Conservation (phyloP, 2,329 filamentous ascomycete species). For the Fusarium sp. region DNA sequence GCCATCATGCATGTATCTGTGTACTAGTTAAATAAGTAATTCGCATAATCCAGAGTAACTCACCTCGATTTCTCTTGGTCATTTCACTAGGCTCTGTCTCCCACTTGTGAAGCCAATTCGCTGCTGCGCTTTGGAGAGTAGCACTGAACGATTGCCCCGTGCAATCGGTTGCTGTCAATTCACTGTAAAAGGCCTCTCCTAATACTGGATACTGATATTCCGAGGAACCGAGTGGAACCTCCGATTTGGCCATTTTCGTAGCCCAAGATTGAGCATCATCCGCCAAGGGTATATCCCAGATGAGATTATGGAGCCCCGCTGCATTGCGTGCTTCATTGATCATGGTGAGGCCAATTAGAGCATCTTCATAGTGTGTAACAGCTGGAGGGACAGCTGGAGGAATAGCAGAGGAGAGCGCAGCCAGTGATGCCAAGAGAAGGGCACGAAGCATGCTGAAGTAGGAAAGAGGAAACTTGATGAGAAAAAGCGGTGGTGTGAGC, state of each 20-base stretch:
- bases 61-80: background rate
- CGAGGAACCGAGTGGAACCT: background rate
- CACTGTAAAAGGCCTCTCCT: background rate
- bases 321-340: conserved; percentile 45
- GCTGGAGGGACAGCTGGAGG: conserved; percentile 28
- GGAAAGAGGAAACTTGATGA: background rate
- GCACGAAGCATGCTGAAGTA: conserved; percentile 18
- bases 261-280: background rate
- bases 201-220: background rate
- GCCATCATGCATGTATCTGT: background rate
- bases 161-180: background rate
- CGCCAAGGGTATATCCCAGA: background rate
- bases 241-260: background rate
- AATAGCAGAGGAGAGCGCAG: conserved; percentile 28
- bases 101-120: conserved; percentile 48
- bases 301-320: background rate
- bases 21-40: background rate
- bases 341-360: conserved; percentile 43
- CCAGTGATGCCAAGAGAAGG: conserved; percentile 16
- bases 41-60: background rate
- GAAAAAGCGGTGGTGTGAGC: background rate
- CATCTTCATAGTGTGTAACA: conserved; percentile 39
- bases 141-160: conserved; percentile 35
- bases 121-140: conserved; percentile 49
- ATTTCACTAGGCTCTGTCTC: background rate